Percentiles rank a stretch among this genome's conserved stretches.
Evolutionary conservation across 306 rosid species (phyloP).

Genomic region (Adenanthera pavonina): DNA sequence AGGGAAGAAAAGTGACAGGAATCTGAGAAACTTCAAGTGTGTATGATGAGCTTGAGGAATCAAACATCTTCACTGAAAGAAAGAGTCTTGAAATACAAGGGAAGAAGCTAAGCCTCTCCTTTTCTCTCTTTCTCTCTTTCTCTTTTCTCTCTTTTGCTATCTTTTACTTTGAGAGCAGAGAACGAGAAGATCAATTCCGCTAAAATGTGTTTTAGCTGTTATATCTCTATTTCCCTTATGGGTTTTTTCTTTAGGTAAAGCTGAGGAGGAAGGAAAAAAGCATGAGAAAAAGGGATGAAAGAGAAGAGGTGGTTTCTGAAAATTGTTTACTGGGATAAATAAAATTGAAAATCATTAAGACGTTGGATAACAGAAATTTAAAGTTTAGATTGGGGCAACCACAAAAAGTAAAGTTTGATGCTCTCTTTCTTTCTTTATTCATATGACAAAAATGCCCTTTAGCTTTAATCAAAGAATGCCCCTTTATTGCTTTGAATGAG

Average conservation of each 20-base stretch:
- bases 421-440: slow-evolving; percentile 52
- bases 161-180: slow-evolving; percentile 52
- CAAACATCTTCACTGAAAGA: slow-evolving; percentile 68
- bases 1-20: slow-evolving; percentile 61
- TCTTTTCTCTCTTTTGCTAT: slow-evolving; percentile 48
- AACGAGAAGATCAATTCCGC: slow-evolving; percentile 56
- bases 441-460: slow-evolving; percentile 80
- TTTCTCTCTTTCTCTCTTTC: slow-evolving; percentile 45
- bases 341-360: slow-evolving; percentile 41
- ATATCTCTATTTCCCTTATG: slow-evolving; percentile 50
- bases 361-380: slow-evolving; percentile 83
- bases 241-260: slow-evolving; percentile 65
- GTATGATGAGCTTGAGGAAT: slow-evolving; percentile 66
- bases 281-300: slow-evolving; percentile 36
- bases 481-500: slow-evolving; percentile 75
- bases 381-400: slow-evolving; percentile 61
- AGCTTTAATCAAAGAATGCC: slow-evolving; percentile 74
- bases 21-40: slow-evolving; percentile 63
- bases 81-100: slow-evolving; percentile 83
- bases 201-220: slow-evolving; percentile 40
- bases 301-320: slow-evolving; percentile 41
- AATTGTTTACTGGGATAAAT: slow-evolving; percentile 34
- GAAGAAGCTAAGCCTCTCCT: slow-evolving; percentile 60
- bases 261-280: slow-evolving; percentile 43
- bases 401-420: slow-evolving; percentile 62